A percentile compares a stretch with the other conserved stretches of the same genome.
phyloP scores from a whole-genome alignment of 1,284 basidiomycete species.

The Boletus sp. region DNA sequence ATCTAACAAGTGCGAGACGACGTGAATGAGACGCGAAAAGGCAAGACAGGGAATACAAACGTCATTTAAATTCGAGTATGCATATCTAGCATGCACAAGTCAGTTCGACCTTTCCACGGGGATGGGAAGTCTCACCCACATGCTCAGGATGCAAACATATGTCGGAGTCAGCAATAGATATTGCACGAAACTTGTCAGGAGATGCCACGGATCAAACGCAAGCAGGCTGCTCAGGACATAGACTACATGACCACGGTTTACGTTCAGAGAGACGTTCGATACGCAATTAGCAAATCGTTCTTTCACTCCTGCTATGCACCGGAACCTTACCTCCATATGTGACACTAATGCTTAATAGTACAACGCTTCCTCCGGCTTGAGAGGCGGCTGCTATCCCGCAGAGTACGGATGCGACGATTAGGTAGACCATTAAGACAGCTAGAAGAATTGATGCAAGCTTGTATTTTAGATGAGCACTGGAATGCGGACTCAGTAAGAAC shows the following conservation, averaged over 20 bases:
- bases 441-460: conserved; percentile 76
- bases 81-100: conserved; percentile 51
- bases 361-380: conserved; percentile 62
- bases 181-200: conserved; percentile 87
- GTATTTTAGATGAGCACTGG: conserved; percentile 84
- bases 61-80: conserved; percentile 81
- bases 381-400: conserved; percentile 71
- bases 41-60: conserved; percentile 34
- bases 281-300: conserved; percentile 1
- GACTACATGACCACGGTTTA: conserved; percentile 38
- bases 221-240: conserved; percentile 80
- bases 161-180: conserved; percentile 86
- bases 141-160: conserved; percentile 87
- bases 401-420: conserved; percentile 72
- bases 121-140: conserved; percentile 47
- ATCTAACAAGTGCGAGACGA: conserved; percentile 44
- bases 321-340: conserved; percentile 76
- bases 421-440: conserved; percentile 79
- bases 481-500: not conserved
- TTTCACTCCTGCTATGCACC: not conserved
- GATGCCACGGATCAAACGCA: conserved; percentile 92
- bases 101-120: not conserved
- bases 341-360: conserved; percentile 81
- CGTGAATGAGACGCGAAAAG: not conserved
- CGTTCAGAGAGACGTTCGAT: not conserved